A percentile compares a stretch with the other conserved stretches of the same genome.
Evolutionary conservation across 2,329 filamentous ascomycete species (phyloP).

Genomic region (Pyrenochaeta sp.): DNA sequence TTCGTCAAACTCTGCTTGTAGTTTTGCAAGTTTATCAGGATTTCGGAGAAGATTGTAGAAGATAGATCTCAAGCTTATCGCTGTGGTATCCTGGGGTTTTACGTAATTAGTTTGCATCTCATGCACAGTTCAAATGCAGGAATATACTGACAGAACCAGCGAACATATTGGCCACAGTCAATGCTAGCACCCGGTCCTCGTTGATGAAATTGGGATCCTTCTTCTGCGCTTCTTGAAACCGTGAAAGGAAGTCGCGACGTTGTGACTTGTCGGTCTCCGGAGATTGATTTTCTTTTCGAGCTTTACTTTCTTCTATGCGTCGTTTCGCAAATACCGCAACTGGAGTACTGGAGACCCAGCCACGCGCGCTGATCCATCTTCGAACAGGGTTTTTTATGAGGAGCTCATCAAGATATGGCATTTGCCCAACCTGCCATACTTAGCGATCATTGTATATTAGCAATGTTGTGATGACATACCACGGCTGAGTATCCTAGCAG

Average conservation of each 20-base stretch:
- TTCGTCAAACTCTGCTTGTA: slow-evolving; percentile 23
- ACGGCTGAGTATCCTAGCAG: slow-evolving; percentile 15
- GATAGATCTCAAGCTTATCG: slow-evolving; percentile 46
- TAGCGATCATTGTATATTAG: not conserved
- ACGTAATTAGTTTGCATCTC: no score
- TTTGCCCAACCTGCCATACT: slow-evolving; percentile 13
- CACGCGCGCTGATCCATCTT: slow-evolving; percentile 11
- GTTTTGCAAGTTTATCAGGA: slow-evolving; percentile 20
- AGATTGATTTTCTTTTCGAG: not conserved
- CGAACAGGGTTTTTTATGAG: slow-evolving; percentile 21
- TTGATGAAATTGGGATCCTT: slow-evolving; percentile 19
- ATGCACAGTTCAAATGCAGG: no score
- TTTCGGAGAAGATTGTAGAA: slow-evolving; percentile 49
- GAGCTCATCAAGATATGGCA: slow-evolving; percentile 14
- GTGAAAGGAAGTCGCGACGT: slow-evolving; percentile 16
- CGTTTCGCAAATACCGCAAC: slow-evolving; percentile 15
- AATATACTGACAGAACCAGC: slow-evolving; percentile 19
- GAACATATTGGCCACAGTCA: slow-evolving; percentile 21
- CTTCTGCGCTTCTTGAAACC: slow-evolving; percentile 19
- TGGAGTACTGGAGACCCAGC: slow-evolving; percentile 9
- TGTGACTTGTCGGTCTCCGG: not conserved
- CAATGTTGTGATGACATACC: slow-evolving; percentile 2
- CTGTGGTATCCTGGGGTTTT: slow-evolving; percentile 43
- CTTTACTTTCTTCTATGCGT: slow-evolving; percentile 9
- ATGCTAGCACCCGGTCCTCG: slow-evolving; percentile 21